Conservation (phyloP, 2,329 filamentous ascomycete genomes). For the Cadophora gregata region DNA sequence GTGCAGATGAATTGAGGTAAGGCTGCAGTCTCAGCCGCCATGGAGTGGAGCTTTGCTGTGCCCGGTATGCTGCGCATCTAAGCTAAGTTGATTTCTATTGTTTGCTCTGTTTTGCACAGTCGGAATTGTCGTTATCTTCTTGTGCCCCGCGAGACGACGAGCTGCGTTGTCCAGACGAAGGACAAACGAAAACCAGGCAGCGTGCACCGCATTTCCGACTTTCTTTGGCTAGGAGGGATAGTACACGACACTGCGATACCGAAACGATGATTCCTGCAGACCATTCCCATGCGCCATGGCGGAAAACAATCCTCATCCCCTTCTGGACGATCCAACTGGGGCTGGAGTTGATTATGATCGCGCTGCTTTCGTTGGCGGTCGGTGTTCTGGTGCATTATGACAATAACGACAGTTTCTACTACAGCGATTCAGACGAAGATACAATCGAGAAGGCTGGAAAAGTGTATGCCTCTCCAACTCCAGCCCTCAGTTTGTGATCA, state of each 20-base stretch:
- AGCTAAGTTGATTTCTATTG: constrained; percentile 6
- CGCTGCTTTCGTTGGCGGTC: constrained; percentile 22
- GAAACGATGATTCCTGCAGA: constrained; percentile 11
- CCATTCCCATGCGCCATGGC: constrained; percentile 37
- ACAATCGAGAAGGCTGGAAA: constrained; percentile 15
- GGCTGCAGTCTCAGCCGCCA: constrained; percentile 9
- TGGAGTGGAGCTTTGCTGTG: background rate
- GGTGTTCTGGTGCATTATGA: constrained; percentile 19
- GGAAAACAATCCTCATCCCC: constrained; percentile 36
- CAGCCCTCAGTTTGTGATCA: background rate
- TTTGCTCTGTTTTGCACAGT: background rate
- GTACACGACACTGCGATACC: background rate
- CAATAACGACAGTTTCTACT: constrained; percentile 5
- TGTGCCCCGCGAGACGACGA: background rate
- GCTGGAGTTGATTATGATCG: constrained; percentile 33
- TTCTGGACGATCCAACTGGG: constrained; percentile 38
- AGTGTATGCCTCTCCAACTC: constrained; percentile 14
- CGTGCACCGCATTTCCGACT: background rate
- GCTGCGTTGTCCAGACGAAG: background rate
- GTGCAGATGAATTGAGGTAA: constrained; percentile 7
- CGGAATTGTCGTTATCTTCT: constrained; percentile 3
- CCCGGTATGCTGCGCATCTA: constrained; percentile 13
- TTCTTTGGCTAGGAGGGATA: background rate
- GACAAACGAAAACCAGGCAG: background rate
- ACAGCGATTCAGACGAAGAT: background rate